Base-by-base conservation (phyloP, 1,284 basidiomycete species). In the Trichosporon ovoides region DNA sequence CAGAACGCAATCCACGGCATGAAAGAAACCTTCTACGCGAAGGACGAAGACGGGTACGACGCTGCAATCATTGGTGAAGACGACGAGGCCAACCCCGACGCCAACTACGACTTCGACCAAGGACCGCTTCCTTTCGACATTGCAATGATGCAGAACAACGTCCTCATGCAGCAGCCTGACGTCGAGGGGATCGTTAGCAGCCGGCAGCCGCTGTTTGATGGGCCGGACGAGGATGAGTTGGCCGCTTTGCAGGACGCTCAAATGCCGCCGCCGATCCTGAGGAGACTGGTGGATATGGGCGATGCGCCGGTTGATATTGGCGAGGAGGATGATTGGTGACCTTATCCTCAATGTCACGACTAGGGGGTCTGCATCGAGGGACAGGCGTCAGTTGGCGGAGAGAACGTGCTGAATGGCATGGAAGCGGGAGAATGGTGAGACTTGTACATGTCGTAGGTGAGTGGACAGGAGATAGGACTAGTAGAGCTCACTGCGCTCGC, bases 1-100 rank as follows among this genome's bases (percentile, higher is more conserved):
- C 59, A 73, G 71, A 78, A 53, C 33, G 69, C 67, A 11, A 62
- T 73, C 37, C 64, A 65, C 38, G 78, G 74, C n/a, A 69, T 73
- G 40, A 79, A 82, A 38, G 82, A 84, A 50, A 83, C 83, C 38
- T 83, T 83, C 59, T 81, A 85, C 62, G 80, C 84, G 35, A 81
- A 83, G 52, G 80, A 80, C 7, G 73, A 82, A 55, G 78, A 83
- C 59, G 77, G 68, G 20, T 31, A 37, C 43, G 50, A n/a, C 40
- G 54, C 18, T 58, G 56, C 37, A 59, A n/a, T n/a, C n/a, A n/a
- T n/a, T n/a, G n/a, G n/a, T n/a, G 51, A 14, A 55, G 79, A 77
- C 49, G 79, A 60, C 18, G 63, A 58, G 12, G 54, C 36, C 43
- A 60, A 63, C 46, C 58, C 59, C 18, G 62, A 40, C 22, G 33